Percentiles rank a stretch among this genome's conserved stretches.
These are phyloP conservation scores for Apiospora arundinis DNA, from an alignment of 2,329 filamentous ascomycete genomes.

Conservation along the genomic window DNA sequence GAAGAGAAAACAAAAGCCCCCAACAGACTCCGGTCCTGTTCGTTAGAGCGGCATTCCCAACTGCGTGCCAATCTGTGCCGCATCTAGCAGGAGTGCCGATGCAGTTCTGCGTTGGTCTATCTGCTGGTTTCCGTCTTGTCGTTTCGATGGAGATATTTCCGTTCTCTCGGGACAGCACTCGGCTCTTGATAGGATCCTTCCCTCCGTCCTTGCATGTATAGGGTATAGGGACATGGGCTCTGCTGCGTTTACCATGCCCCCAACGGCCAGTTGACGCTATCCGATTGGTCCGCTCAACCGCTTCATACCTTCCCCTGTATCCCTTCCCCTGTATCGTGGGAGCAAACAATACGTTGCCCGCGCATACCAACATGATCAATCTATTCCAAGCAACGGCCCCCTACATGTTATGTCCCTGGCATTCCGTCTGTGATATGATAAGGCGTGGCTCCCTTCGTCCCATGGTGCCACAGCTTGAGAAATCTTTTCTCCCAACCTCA, in stretches of 20 bases:
- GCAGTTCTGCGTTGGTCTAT: slow-evolving; percentile 5
- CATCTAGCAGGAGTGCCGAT: slow-evolving; percentile 5
- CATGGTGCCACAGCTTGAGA: background rate
- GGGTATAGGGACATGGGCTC: background rate
- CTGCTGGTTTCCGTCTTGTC: background rate
- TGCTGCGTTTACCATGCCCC: background rate
- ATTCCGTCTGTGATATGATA: background rate
- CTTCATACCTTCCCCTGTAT: background rate
- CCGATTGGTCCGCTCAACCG: background rate
- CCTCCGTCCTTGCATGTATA: background rate
- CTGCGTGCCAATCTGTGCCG: background rate
- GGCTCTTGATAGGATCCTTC: background rate
- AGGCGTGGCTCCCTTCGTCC: background rate
- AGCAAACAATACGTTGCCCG: background rate
- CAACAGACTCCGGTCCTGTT: background rate
- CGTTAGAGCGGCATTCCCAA: background rate
- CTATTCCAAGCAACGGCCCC: background rate
- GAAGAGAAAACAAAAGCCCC: background rate
- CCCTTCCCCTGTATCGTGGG: background rate
- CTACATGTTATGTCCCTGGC: background rate
- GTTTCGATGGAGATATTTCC: background rate
- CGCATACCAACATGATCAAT: background rate
- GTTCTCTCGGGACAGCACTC: background rate
- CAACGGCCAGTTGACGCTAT: background rate
- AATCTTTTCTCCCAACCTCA: background rate